Evolutionary conservation across 139 green algal species (phyloP), one percentile per base, ranked within the genome.

Genomic region (Chlamydomonas incerta): DNA sequence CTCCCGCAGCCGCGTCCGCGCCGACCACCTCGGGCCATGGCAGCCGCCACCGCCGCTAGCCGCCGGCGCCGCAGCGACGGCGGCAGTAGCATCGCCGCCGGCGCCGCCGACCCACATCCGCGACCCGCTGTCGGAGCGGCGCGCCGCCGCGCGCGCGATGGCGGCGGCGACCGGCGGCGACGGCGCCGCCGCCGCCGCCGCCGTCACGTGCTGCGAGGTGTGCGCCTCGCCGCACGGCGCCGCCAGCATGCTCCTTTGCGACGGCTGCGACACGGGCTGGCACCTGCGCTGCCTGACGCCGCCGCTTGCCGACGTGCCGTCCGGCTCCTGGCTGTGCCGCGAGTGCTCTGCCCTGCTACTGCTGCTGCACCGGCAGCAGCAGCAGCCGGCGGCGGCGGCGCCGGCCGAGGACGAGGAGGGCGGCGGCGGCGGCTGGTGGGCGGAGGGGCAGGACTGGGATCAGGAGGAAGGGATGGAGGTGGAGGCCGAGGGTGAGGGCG

Each of bases 261-360:
- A 80, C 29, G 72, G 72, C 47, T 65, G 72, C 28, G 46, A 65
- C 31, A 80, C n/a, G 9, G 72, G 72, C 72, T 65, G 72, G 52
- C 72, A 66, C 50, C 47, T 80, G 72, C 13, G n/a, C n/a, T 65
- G 72, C 52, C 72, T 80, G 50, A 46, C 31, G 50, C 72, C 72
- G 72, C 50, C 47, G 29, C 72, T 80, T n/a, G 13, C 28, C 0
- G 31, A 26, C 15, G 52, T 80, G 29, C 72, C 72, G 10, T 47
- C 26, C 10, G 72, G 46, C 18, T 15, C 52, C 50, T 66, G 72
- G 72, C 5, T 80, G 72, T 80, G 72, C 31, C 29, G 23, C 15
- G 72, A 66, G 13, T 80, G 72, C 47, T 6, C 20, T 4, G 72
- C 29, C 1, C 67, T 47, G 72, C 35, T 29, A 0, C 28, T 23